A percentile compares a stretch with the other conserved stretches of the same genome.
phyloP scores from a whole-genome alignment of 1,284 basidiomycete species.

The Apiotrichum akiyoshidainum region DNA sequence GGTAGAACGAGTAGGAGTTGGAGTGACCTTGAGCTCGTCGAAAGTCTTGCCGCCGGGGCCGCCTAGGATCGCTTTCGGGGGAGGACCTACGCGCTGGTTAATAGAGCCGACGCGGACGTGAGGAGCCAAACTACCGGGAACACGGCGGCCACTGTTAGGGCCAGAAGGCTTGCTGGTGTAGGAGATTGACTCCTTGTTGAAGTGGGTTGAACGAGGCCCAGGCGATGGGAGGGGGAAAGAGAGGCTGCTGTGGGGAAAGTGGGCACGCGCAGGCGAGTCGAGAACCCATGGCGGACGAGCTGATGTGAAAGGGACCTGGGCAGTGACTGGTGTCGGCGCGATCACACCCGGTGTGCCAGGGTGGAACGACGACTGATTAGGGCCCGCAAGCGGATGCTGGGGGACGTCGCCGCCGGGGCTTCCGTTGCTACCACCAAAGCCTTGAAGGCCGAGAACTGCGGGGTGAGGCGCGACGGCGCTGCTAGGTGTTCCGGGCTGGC shows the following conservation, averaged over 20 bases:
- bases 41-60: constrained; percentile 42
- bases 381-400: constrained; percentile 3
- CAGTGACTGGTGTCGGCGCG: neutral
- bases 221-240: constrained; percentile 13
- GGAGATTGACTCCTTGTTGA: constrained; percentile 1
- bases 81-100: constrained; percentile 25
- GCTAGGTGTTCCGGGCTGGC: neutral
- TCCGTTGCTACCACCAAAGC: neutral
- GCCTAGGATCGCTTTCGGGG: constrained; percentile 42
- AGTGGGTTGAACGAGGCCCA: constrained; percentile 3
- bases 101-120: constrained; percentile 6
- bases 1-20: constrained; percentile 2
- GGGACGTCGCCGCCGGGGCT: neutral
- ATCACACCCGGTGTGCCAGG: neutral
- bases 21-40: constrained; percentile 30
- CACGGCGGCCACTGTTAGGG: constrained; percentile 1
- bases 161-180: neutral
- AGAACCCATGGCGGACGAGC: constrained; percentile 14
- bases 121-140: neutral
- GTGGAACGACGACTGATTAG: neutral
- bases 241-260: constrained; percentile 17
- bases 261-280: constrained; percentile 16
- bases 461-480: neutral
- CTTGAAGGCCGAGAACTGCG: neutral
- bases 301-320: neutral